These are phyloP conservation scores for Curvularia sp. DNA, from an alignment of 2,329 filamentous ascomycete species.

Conservation along the genomic window DNA sequence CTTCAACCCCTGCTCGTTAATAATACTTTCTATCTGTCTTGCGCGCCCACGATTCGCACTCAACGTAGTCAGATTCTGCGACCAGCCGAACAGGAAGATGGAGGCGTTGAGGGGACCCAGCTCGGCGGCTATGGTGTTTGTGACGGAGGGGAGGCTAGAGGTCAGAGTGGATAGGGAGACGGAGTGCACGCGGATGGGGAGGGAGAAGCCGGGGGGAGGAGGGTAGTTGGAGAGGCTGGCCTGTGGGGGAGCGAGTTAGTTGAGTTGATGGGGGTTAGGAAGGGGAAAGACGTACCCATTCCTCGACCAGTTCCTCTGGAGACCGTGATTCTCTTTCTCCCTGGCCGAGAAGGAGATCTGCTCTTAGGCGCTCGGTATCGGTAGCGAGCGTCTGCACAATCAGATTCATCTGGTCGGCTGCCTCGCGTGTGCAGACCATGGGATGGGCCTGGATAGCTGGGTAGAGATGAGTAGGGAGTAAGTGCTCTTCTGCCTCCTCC, in stretches of 20 bases:
- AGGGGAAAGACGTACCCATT: constrained; percentile 26
- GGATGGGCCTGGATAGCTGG: constrained; percentile 63
- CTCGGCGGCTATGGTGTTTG: constrained; percentile 54
- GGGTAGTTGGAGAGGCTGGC: constrained; percentile 58
- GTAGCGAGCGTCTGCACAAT: constrained; percentile 51
- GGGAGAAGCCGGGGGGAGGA: constrained; percentile 60
- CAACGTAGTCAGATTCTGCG: constrained; percentile 66
- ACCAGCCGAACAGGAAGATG: constrained; percentile 77
- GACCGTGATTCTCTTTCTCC: constrained; percentile 29
- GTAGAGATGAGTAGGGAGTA: constrained; percentile 68
- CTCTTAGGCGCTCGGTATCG: constrained; percentile 59
- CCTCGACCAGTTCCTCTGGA: constrained; percentile 23
- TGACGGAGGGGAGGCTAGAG: constrained; percentile 54
- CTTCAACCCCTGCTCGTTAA: constrained; percentile 59
- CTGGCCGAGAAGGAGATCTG: constrained; percentile 64
- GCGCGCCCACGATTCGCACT: constrained; percentile 74
- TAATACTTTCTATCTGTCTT: constrained; percentile 67
- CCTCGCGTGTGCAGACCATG: constrained; percentile 71
- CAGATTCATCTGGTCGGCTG: constrained; percentile 66
- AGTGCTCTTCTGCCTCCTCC: constrained; percentile 66
- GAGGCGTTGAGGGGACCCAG: constrained; percentile 70
- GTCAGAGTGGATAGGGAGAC: constrained; percentile 52
- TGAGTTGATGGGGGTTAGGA: no score
- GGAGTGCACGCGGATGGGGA: constrained; percentile 65
- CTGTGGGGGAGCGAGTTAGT: constrained; percentile 16